phyloP scores from a whole-genome alignment of 73 alveolate species.

The Tetrahymena thermophila region DNA sequence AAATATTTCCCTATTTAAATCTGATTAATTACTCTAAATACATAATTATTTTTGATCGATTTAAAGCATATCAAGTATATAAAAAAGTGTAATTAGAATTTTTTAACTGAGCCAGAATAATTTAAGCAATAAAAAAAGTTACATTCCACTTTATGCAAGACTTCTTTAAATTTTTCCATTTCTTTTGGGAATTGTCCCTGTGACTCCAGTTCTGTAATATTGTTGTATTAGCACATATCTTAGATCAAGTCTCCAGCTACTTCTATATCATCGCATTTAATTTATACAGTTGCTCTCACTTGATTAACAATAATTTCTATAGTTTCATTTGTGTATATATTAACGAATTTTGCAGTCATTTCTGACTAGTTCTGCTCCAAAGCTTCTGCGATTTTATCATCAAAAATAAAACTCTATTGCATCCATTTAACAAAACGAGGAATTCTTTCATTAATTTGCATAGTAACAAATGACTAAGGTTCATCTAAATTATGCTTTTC shows the following conservation, averaged over 20 bases:
- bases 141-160: slow-evolving; percentile 16
- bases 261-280: slow-evolving; percentile 34
- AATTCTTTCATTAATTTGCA: slow-evolving; percentile 34
- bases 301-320: neutral
- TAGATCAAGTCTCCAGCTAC: slow-evolving; percentile 24
- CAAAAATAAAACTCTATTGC: slow-evolving; percentile 19
- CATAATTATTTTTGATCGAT: too few species aligned
- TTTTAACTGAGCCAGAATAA: neutral
- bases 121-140: neutral
- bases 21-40: neutral
- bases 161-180: slow-evolving; percentile 31
- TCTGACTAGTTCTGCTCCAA: slow-evolving; percentile 7
- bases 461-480: slow-evolving; percentile 15
- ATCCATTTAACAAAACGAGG: slow-evolving; percentile 44
- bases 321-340: neutral
- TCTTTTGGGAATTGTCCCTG: slow-evolving; percentile 28
- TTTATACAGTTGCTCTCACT: neutral
- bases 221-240: slow-evolving; percentile 23
- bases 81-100: neutral
- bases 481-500: slow-evolving; percentile 4
- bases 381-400: slow-evolving; percentile 12
- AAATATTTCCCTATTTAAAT: neutral
- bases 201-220: slow-evolving; percentile 11
- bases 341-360: neutral
- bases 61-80: too few species aligned